Base-by-base conservation (phyloP, 805 yeast species). In the Lachancea quebecensis region DNA sequence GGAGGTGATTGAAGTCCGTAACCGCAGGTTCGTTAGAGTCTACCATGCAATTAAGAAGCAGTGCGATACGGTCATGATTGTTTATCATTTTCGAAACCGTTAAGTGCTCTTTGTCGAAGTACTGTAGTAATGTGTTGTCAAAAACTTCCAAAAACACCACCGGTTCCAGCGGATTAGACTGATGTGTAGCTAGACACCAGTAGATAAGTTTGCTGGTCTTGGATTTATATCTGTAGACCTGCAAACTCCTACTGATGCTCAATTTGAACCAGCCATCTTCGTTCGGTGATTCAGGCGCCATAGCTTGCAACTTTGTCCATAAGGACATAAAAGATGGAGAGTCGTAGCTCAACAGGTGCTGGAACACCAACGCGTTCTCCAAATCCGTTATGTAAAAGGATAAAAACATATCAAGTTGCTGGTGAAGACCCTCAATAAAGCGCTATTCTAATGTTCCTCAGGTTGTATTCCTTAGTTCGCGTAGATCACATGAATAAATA, bases 11-110 rank as follows among this genome's bases (percentile, higher is more conserved):
- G 43, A 79, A 69, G 51, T 89, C 95, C 0, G 88, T 79, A 39
- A 77, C 68, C 50, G 76, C 77, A 2, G 96, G 95, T 30, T 74
- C 71, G 3, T 91, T 90, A 34, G 78, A 81, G 53, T 87, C 95
- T 11, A 89, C 58, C 79, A 86, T 78, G 57, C 85, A 93, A 56
- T 80, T 83, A 49, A 90, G 66, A 32, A 91, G 64, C 54, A 88
- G 68, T 29, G 84, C 74, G 38, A 89, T 64, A 1, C 85, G 78
- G 56, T 88, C 95, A 51, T 73, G 74, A 57, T 88, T 83, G 38
- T 82, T 75, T 44, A 76, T 81, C 10, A 93, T 65, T 52, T 81
- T 83, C 21, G 74, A 58, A 1, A 77, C 62, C 2, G 78, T 72
- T 28, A 89, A 58, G 2, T 81, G 81, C 2, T 61, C 53, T 31